Conservation (phyloP, 23 red algal species). For the Pyropia haitanensis region DNA sequence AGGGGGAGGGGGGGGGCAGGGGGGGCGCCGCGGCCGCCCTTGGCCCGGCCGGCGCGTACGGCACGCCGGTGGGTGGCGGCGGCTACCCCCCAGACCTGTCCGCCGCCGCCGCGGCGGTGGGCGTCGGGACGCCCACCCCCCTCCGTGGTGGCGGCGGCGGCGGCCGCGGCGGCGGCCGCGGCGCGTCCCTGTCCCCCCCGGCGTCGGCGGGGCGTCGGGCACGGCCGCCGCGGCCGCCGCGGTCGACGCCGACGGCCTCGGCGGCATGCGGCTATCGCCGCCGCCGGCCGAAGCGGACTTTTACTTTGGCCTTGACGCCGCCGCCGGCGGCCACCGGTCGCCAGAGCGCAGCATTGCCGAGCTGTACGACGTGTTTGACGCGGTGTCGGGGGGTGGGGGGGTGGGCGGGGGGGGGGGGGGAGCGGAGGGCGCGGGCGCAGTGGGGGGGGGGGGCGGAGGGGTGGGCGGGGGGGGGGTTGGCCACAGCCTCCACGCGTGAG, state of each 20-base stretch:
- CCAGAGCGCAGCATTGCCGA: constrained; percentile 30
- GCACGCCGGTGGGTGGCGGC: too few species aligned
- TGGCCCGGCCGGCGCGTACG: too few species aligned
- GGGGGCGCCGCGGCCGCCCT: too few species aligned
- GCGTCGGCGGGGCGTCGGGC: neutral
- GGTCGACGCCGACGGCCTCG: constrained; percentile 29
- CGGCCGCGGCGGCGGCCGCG: constrained; percentile 4
- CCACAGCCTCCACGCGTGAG: too few species aligned
- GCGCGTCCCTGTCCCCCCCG: neutral
- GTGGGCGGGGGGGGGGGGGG: too few species aligned
- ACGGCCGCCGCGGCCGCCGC: constrained; percentile 2
- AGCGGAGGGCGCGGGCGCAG: too few species aligned
- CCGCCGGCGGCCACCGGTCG: constrained; percentile 6
- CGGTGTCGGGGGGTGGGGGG: too few species aligned
- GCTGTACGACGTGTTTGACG: constrained; percentile 29
- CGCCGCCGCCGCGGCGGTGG: too few species aligned
- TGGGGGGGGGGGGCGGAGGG: too few species aligned
- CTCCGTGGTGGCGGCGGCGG: neutral
- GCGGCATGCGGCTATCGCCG: constrained; percentile 27
- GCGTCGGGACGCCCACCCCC: neutral
- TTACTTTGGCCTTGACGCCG: constrained; percentile 29
- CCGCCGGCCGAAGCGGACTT: constrained; percentile 24
- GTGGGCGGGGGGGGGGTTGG: too few species aligned
- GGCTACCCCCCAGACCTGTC: too few species aligned
- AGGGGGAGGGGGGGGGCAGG: too few species aligned